Evolutionary conservation across 352 stramenopile species (phyloP), one percentile per base, ranked within the genome.

Genomic region (Phytophthora constricta): DNA sequence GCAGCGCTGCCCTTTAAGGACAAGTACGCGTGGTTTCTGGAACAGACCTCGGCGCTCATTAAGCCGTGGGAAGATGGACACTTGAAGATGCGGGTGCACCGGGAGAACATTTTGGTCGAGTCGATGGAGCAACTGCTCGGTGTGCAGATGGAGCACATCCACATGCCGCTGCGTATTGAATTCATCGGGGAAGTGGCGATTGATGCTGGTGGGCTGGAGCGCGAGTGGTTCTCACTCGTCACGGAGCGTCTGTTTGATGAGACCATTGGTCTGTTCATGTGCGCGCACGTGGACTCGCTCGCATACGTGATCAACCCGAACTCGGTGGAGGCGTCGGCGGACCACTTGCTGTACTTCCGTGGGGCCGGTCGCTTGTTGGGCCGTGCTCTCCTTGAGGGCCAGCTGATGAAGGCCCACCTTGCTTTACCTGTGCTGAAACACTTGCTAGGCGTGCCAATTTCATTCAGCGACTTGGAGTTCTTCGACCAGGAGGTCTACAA

Each of bases 291-390:
- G 10, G 85, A 93, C 56, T 92, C 87, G 20, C 62, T 91, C 17
- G 82, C 82, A 48, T 95, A 92, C 56, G 83, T 91, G 53, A 92
- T 95, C 64, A 93, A 94, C 71, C 79, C 84, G 14, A 93, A 93
- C 71, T 92, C 85, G 19, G 76, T 90, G 10, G 82, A 94, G 53
- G 86, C 86, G 1, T 92, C 84, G 61, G 95, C 97, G 1, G 88
- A 99, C 66, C 97, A 99, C 72, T 70, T 99, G 60, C 77, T 98
- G n/a, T 99, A 99, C 79, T 99, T 99, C 76, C 93, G 97, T 50
- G 98, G 98, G 58, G 85, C 97, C 0, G 97, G 96, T 2, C 85
- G 97, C 7, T 78, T 99, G 10, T 76, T 99, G 62, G 97, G 96
- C 26, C 98, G 98, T 65, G 97, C 97, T 27, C 72, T 99, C 33